Base-by-base conservation (phyloP, 352 stramenopile genomes). In the Hyaloperonospora arabidopsidis region DNA sequence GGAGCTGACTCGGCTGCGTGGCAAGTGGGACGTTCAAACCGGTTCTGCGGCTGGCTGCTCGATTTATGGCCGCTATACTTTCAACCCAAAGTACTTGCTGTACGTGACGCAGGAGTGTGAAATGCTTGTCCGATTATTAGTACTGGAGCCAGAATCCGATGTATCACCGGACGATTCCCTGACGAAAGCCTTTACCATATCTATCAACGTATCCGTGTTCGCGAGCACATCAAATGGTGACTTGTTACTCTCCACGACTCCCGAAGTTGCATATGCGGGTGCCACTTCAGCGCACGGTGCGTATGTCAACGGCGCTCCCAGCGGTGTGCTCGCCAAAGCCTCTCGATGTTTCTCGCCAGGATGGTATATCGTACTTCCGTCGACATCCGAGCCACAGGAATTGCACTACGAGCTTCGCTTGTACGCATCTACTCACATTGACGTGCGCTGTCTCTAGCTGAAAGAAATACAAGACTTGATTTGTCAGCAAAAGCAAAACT, bases 61-160 rank as follows among this genome's bases (percentile, higher is more conserved):
- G 6, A 89, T 84, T 57, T 90, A 86, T 54, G 80, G 80, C 14
- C 84, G 79, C 57, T 93, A 91, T 55, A 88, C 74, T 5, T 86
- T 87, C 59, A 91, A 93, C 57, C 80, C 83, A 19, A 83, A 79
- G 54, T 89, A 79, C 52, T 70, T 93, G 25, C 59, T 91, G 29
- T 68, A 79, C 41, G 61, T 89, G 4, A 53, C 61, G 0, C 63
- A 72, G 25, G 68, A 86, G 25, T 84, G 62, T 18, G 53, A 74
- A 8, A 53, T 89, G 12, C 78, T 90, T 35, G 70, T 64, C 36
- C 78, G 79, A 3, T 62, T 91, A 11, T 49, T 84, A 38, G 49
- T 75, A 1, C 32, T 65, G 15, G 60, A 72, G 1, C 40, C 52
- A n/a, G 50, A 55, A 32, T 44, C 22, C n/a, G 51, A 57, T 10